Conservation (phyloP, 371 early-diverging fungal species). For the Entomophthora muscae region DNA sequence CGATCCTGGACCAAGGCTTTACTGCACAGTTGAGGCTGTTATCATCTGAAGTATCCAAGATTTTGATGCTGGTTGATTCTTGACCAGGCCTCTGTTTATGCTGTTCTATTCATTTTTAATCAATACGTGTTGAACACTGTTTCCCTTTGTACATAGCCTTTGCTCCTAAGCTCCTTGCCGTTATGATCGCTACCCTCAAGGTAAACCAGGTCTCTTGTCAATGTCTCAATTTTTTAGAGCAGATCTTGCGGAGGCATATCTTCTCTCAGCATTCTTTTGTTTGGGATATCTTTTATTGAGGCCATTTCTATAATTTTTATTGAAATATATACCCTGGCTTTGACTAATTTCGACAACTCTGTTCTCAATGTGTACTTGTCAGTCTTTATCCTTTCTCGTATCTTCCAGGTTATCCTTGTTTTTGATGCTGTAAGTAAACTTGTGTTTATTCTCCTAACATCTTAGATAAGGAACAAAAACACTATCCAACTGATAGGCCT, state of each 20-base stretch:
- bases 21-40: too few relatives aligned
- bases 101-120: too few relatives aligned
- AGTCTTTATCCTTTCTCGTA: constrained; percentile 53
- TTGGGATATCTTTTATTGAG: neutral
- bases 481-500: constrained; percentile 79
- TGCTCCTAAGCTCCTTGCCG: too few relatives aligned
- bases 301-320: constrained; percentile 1
- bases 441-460: neutral
- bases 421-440: constrained; percentile 51
- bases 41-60: too few relatives aligned
- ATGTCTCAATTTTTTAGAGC: neutral
- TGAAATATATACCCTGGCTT: neutral
- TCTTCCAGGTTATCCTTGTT: constrained; percentile 47
- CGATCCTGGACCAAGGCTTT: too few relatives aligned
- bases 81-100: too few relatives aligned
- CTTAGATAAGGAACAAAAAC: constrained; percentile 57
- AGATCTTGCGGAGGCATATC: neutral
- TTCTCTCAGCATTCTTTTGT: neutral
- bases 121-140: too few relatives aligned
- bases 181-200: neutral
- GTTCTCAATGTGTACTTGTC: constrained; percentile 34
- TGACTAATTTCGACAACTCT: neutral
- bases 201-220: neutral
- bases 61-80: too few relatives aligned
- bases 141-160: too few relatives aligned